These are phyloP conservation scores for Leccinum cinnamomeum DNA, from an alignment of 1,284 basidiomycete genomes.

Conservation along the genomic window DNA sequence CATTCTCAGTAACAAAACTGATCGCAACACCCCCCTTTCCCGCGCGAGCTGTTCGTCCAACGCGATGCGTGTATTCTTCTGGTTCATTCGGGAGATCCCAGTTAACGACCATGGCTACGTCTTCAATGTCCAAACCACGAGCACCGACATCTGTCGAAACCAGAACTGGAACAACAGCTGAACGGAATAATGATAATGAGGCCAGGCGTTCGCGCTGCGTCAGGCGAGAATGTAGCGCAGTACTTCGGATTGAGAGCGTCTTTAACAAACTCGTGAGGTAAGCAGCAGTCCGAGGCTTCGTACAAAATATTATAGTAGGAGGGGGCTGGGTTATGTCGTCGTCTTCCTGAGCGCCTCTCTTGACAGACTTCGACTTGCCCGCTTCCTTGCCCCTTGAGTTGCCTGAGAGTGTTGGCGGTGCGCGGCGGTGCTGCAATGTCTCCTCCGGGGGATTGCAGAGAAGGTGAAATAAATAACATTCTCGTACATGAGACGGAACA, in stretches of 20 bases:
- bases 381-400: slow-evolving; percentile 34
- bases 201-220: slow-evolving; percentile 86
- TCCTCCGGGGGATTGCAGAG: slow-evolving; percentile 86
- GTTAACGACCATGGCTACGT: slow-evolving; percentile 94
- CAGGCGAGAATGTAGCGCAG: slow-evolving; percentile 91
- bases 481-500: slow-evolving; percentile 93
- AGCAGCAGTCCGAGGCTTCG: slow-evolving; percentile 84
- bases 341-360: slow-evolving; percentile 44
- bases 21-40: slow-evolving; percentile 88
- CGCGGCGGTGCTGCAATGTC: slow-evolving; percentile 63
- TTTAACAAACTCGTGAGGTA: slow-evolving; percentile 84
- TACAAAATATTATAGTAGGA: slow-evolving; percentile 95
- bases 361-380: slow-evolving; percentile 36
- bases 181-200: slow-evolving; percentile 86
- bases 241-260: slow-evolving; percentile 78
- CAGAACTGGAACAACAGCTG: slow-evolving; percentile 86
- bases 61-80: slow-evolving; percentile 80
- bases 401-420: slow-evolving; percentile 48
- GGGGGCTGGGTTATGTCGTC: slow-evolving; percentile 67
- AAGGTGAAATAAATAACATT: slow-evolving; percentile 89
- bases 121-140: slow-evolving; percentile 92
- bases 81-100: slow-evolving; percentile 90
- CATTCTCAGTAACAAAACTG: slow-evolving; percentile 93
- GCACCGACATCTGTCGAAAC: slow-evolving; percentile 95
- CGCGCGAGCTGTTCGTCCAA: slow-evolving; percentile 91